phyloP scores from a whole-genome alignment of 352 stramenopile genomes.

The Pythium biforme region DNA sequence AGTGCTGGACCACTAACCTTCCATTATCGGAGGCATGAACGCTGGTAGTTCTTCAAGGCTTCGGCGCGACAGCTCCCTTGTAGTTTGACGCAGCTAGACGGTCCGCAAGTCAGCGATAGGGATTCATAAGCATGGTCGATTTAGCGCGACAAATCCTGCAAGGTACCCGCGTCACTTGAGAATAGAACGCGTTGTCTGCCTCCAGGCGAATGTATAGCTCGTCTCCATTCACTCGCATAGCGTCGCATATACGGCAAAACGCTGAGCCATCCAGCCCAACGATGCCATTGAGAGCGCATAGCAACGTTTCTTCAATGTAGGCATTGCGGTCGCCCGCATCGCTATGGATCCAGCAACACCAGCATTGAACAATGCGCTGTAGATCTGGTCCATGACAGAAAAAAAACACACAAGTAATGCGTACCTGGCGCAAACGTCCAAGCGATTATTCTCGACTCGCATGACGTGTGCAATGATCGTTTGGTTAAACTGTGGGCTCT shows the following conservation, averaged over 20 bases:
- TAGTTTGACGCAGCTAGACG: conserved; percentile 63
- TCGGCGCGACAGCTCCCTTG: conserved; percentile 50
- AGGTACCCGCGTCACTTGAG: conserved; percentile 73
- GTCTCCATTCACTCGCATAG: conserved; percentile 21
- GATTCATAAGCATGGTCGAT: background rate
- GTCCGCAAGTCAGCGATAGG: background rate
- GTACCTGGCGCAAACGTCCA: conserved; percentile 6
- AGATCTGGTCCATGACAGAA: no score
- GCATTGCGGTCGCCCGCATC: conserved; percentile 60
- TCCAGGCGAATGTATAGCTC: conserved; percentile 79
- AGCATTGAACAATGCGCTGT: background rate
- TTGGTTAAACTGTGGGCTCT: conserved; percentile 92
- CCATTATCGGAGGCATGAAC: conserved; percentile 81
- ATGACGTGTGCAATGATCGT: conserved; percentile 39
- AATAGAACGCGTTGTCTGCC: conserved; percentile 98
- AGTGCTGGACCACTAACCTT: conserved; percentile 28
- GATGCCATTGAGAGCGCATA: conserved; percentile 65
- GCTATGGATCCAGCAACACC: conserved; percentile 24
- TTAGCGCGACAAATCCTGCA: background rate
- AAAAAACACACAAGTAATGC: background rate
- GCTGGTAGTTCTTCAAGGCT: conserved; percentile 72
- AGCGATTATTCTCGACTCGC: background rate
- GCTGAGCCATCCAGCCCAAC: conserved; percentile 34
- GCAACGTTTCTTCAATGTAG: conserved; percentile 91
- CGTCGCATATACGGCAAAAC: conserved; percentile 27